phyloP scores from a whole-genome alignment of 2,329 filamentous ascomycete genomes.

The Epichloe scottii region DNA sequence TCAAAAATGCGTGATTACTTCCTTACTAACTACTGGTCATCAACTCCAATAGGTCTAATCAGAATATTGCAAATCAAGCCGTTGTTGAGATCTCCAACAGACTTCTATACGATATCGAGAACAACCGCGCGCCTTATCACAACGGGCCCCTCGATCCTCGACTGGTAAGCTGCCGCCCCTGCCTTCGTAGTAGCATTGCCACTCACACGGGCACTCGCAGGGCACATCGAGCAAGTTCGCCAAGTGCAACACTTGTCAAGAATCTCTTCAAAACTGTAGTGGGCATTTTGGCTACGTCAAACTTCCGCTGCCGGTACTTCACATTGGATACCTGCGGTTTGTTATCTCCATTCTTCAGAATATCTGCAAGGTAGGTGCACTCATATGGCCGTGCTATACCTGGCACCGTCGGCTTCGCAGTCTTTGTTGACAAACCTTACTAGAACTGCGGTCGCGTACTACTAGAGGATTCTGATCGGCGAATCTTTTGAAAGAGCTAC shows the following conservation, averaged over 20 bases:
- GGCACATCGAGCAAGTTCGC: slow-evolving; percentile 78
- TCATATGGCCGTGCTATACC: background rate
- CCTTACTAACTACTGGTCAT: background rate
- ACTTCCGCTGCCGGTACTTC: slow-evolving; percentile 82
- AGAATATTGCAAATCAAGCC: slow-evolving; percentile 90
- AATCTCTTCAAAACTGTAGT: slow-evolving; percentile 71
- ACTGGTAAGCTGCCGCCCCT: slow-evolving; percentile 35
- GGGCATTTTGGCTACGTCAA: slow-evolving; percentile 93
- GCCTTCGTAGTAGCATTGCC: background rate
- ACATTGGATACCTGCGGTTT: slow-evolving; percentile 91
- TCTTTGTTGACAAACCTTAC: background rate
- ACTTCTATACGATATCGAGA: slow-evolving; percentile 81
- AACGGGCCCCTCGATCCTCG: slow-evolving; percentile 82
- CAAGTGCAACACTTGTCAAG: slow-evolving; percentile 70
- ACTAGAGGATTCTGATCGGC: slow-evolving; percentile 67
- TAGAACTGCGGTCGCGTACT: slow-evolving; percentile 66
- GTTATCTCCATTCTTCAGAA: slow-evolving; percentile 86
- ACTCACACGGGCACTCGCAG: slow-evolving; percentile 18
- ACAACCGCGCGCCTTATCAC: slow-evolving; percentile 59
- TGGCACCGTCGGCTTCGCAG: background rate
- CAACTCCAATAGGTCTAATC: slow-evolving; percentile 52
- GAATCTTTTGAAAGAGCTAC: slow-evolving; percentile 68
- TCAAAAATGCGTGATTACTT: background rate
- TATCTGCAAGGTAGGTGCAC: slow-evolving; percentile 61
- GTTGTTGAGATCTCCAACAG: slow-evolving; percentile 91